Percentiles rank a stretch among this genome's conserved stretches.
These are phyloP conservation scores for Aspergillus fumigatiaffinis DNA, from an alignment of 2,329 filamentous ascomycete genomes.

Conservation along the genomic window DNA sequence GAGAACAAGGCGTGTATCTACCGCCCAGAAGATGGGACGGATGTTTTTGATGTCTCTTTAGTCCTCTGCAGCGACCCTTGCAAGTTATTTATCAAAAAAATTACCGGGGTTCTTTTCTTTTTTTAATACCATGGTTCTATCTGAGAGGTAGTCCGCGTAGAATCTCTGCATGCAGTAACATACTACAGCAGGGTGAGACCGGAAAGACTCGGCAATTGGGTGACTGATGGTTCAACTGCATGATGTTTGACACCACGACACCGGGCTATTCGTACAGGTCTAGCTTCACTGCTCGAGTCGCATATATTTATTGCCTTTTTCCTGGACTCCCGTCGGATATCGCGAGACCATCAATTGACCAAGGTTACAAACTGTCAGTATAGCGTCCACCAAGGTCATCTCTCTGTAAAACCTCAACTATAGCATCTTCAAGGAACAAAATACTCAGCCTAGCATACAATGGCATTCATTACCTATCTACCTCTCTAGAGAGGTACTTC, in stretches of 20 bases:
- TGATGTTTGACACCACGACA: no score
- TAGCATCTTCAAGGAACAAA: not conserved
- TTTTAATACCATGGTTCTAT: slow-evolving; percentile 10
- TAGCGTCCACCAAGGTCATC: not conserved
- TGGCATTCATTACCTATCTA: not conserved
- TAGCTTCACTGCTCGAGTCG: no score
- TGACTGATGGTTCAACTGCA: no score
- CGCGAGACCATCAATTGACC: not conserved
- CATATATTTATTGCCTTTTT: no score
- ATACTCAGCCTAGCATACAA: not conserved
- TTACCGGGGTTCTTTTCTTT: slow-evolving; percentile 31
- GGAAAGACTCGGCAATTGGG: not conserved
- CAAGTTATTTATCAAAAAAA: slow-evolving; percentile 38
- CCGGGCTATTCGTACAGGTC: no score
- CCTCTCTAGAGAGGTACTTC: no score
- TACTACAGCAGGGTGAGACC: not conserved
- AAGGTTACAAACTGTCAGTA: not conserved
- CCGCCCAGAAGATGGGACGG: slow-evolving; percentile 30
- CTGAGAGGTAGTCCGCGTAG: slow-evolving; percentile 3
- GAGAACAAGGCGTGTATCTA: slow-evolving; percentile 34
- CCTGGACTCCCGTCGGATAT: no score
- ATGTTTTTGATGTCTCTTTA: slow-evolving; percentile 39
- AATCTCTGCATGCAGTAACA: not conserved
- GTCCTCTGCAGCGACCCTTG: slow-evolving; percentile 38
- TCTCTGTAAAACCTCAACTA: not conserved